Evolutionary conservation across 768 basidiomycete species (phyloP).

Genomic region (Suillus occidentalis): DNA sequence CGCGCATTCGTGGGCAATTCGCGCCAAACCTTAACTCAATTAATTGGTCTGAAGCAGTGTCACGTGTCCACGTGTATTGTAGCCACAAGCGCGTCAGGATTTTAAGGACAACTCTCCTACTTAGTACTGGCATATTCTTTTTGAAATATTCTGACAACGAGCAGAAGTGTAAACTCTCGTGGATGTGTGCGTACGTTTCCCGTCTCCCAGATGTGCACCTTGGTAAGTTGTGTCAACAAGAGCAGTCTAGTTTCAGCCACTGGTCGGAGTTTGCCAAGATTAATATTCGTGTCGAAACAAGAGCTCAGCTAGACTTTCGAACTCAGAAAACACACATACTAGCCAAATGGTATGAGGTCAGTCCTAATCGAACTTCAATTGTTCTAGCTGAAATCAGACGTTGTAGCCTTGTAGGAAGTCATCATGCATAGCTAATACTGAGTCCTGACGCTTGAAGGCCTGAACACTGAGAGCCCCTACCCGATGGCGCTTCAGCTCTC

Average conservation of each 20-base stretch:
- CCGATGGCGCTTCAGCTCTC: no score
- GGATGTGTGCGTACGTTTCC: not conserved
- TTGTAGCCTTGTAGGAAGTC: no score
- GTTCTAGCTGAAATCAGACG: no score
- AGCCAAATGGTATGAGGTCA: not conserved
- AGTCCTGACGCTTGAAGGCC: no score
- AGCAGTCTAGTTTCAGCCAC: not conserved
- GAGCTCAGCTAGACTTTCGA: not conserved
- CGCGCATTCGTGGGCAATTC: constrained; percentile 19
- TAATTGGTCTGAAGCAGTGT: constrained; percentile 17
- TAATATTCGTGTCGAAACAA: not conserved
- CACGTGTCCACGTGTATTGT: constrained; percentile 22
- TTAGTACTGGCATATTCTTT: not conserved
- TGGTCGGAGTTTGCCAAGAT: not conserved
- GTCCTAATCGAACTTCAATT: not conserved
- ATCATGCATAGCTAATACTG: no score
- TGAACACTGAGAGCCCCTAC: no score
- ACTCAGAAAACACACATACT: not conserved
- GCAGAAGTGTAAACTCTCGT: not conserved
- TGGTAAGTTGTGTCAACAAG: not conserved
- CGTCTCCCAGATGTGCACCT: not conserved
- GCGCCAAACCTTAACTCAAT: constrained; percentile 13
- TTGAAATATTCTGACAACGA: not conserved
- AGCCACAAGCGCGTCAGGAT: constrained; percentile 29
- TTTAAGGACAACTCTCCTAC: no score